These are phyloP conservation scores for Mycosarcoma maydis DNA, from an alignment of 1,284 basidiomycete genomes.

Conservation along the genomic window DNA sequence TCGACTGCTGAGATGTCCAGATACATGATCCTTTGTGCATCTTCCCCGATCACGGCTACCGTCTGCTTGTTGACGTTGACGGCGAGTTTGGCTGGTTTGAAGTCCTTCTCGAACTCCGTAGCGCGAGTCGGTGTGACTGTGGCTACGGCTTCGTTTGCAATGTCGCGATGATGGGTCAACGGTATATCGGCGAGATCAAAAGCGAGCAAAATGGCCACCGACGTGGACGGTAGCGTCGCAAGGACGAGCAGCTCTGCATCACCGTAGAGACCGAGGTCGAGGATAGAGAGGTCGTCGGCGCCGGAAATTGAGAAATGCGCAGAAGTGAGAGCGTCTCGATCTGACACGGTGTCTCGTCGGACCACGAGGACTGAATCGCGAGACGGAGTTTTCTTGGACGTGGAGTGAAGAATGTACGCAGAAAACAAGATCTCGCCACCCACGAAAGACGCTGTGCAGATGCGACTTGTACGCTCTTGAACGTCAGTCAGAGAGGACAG, in stretches of 20 bases:
- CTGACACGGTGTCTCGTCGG: constrained; percentile 1
- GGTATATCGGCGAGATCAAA: constrained; percentile 13
- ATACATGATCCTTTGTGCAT: constrained; percentile 25
- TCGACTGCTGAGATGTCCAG: constrained; percentile 23
- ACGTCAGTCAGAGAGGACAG: constrained; percentile 7
- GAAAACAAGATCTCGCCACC: constrained; percentile 2
- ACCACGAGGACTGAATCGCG: constrained; percentile 7
- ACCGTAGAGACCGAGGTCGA: constrained; percentile 29
- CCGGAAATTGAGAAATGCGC: constrained; percentile 4
- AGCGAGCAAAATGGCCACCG: constrained; percentile 11
- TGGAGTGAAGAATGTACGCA: constrained; percentile 8
- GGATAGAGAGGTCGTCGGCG: constrained; percentile 2
- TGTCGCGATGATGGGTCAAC: background rate
- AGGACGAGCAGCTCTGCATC: constrained; percentile 29
- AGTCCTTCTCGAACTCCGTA: constrained; percentile 24
- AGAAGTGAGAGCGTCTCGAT: background rate
- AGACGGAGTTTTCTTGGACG: background rate
- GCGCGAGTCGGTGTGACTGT: constrained; percentile 10
- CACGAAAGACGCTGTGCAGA: constrained; percentile 5
- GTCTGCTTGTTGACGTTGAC: constrained; percentile 43
- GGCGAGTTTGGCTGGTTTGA: constrained; percentile 20
- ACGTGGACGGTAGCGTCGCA: constrained; percentile 1
- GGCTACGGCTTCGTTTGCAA: background rate
- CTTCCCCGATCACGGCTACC: constrained; percentile 16
- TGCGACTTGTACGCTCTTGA: background rate